Base-by-base conservation (phyloP, 2,329 filamentous ascomycete genomes). In the Lachnellula subtilissima region DNA sequence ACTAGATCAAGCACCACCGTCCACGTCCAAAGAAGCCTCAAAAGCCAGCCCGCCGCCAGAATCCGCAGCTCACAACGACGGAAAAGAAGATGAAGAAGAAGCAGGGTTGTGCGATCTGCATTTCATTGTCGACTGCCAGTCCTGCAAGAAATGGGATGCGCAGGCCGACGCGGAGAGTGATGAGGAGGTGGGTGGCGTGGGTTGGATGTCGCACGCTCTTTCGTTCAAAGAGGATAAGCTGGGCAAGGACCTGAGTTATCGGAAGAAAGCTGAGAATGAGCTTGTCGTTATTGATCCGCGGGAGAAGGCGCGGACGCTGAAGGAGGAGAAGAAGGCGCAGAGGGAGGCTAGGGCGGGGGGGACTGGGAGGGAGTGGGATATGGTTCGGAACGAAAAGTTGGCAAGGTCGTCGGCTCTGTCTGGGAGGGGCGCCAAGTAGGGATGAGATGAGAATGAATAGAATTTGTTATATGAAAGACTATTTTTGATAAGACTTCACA, bases 101-200 rank as follows among this genome's bases (percentile, higher is more conserved):
- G 86, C 84, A 2, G 80, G 80, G 50, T 78, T 95, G 4, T 99
- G 94, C 69, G 94, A 97, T 70, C 75, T 99, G 37, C 94, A 99
- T 71, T 99, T 97, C 72, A 95, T 99, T 61, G 89, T 88, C 49
- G 89, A 95, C 66, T 99, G 94, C 71, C 91, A 96, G 69, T 96
- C 91, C 46, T 97, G 94, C 71, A 85, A 83, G 56, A 83, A 87
- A 0, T 96, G 92, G 91, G 88, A 95, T 67, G 70, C 70, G 5
- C 69, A 74, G 37, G 64, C 64, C 15, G 73, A 75, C 11, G 78
- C 77, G 42, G 82, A 78, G 3, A 76, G 78, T 12, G 76, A 80
- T 22, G 76, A 76, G 2, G 82, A 86, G 3, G 80, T 78, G 63
- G 81, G 83, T 57, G 84, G 84, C 49, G 78, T 82, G 49, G 86